Evolutionary conservation across 140 eudicot species (phyloP).

Genomic region (Oenanthe javanica): DNA sequence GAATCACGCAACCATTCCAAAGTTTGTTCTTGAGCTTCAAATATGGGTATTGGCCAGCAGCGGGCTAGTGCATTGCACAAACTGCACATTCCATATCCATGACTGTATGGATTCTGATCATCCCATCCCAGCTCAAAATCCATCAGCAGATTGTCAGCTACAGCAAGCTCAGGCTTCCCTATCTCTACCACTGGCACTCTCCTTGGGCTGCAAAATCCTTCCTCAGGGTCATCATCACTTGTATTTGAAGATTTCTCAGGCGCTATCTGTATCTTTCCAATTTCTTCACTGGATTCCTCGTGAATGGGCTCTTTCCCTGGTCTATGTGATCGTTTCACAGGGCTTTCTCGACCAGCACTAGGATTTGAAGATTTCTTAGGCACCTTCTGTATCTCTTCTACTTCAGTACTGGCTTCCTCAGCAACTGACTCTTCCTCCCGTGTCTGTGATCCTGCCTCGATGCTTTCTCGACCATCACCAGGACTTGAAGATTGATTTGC

Average conservation of each 20-base stretch:
- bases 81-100: neutral
- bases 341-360: too few species aligned
- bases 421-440: too few species aligned
- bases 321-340: too few species aligned
- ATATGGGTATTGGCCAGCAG: slow-evolving; percentile 1
- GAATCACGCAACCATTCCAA: neutral
- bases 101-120: neutral
- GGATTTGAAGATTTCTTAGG: too few species aligned
- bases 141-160: neutral
- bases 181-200: neutral
- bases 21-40: slow-evolving; percentile 3
- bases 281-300: slow-evolving; percentile 11
- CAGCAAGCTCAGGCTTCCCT: neutral
- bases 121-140: slow-evolving; percentile 14
- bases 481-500: neutral
- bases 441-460: neutral
- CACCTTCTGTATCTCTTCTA: too few species aligned
- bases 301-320: too few species aligned
- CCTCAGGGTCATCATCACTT: neutral
- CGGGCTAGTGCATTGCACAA: neutral
- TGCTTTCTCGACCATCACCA: neutral
- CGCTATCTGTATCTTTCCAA: neutral
- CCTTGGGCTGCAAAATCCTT: neutral
- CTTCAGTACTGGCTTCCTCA: too few species aligned
- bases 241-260: neutral